These are phyloP conservation scores for Fusarium sp. DNA, from an alignment of 2,329 filamentous ascomycete genomes.

Conservation along the genomic window DNA sequence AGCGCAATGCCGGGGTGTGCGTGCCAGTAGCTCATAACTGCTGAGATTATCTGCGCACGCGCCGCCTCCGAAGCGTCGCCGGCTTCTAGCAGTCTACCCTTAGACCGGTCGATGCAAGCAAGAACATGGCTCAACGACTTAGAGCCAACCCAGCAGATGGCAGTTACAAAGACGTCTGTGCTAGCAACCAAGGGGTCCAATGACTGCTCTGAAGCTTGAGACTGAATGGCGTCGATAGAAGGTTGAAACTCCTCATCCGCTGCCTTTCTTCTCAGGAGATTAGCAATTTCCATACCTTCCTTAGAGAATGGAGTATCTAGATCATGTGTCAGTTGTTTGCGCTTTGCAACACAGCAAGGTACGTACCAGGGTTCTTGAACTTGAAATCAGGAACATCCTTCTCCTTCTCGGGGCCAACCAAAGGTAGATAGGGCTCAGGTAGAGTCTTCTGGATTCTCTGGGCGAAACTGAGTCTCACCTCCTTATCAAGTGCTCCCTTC, in stretches of 20 bases:
- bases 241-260: constrained; percentile 87
- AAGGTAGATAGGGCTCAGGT: constrained; percentile 81
- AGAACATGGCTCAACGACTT: constrained; percentile 97
- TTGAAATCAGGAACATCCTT: constrained; percentile 98
- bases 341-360: neutral
- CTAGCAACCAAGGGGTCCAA: constrained; percentile 86
- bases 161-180: constrained; percentile 93
- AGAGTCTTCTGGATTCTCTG: constrained; percentile 95
- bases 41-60: constrained; percentile 87
- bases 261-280: constrained; percentile 85
- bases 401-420: constrained; percentile 90
- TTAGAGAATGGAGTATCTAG: constrained; percentile 82
- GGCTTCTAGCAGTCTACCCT: constrained; percentile 85
- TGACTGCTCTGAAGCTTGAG: constrained; percentile 76
- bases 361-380: constrained; percentile 79
- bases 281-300: constrained; percentile 85
- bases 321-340: constrained; percentile 1
- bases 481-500: constrained; percentile 89
- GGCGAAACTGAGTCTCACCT: constrained; percentile 95
- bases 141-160: constrained; percentile 91
- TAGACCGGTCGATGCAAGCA: constrained; percentile 94
- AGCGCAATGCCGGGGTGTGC: constrained; percentile 92
- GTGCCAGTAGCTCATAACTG: constrained; percentile 92
- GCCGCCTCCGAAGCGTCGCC: constrained; percentile 80
- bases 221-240: constrained; percentile 82